A percentile compares a stretch with the other conserved stretches of the same genome.
phyloP scores from a whole-genome alignment of 2,329 filamentous ascomycete species.

The Aspergillus fumigatus region DNA sequence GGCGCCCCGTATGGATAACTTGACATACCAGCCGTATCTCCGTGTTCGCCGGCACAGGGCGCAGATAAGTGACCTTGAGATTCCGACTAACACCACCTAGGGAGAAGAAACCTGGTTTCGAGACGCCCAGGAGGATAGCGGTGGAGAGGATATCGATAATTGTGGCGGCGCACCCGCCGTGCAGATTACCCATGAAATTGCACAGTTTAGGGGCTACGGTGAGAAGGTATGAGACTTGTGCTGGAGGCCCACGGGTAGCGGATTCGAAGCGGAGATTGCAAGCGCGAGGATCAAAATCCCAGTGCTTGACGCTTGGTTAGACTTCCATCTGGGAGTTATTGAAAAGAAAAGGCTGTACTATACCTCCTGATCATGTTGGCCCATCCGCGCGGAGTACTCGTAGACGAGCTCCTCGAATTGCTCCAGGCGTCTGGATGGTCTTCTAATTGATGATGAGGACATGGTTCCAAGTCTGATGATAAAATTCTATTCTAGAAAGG shows the following conservation, averaged over 20 bases:
- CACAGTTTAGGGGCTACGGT: slow-evolving; percentile 81
- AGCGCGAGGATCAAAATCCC: slow-evolving; percentile 24
- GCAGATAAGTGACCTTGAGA: slow-evolving; percentile 63
- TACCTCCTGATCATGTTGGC: slow-evolving; percentile 16
- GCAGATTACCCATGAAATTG: slow-evolving; percentile 86
- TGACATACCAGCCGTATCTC: slow-evolving; percentile 54
- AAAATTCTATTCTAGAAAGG: not conserved
- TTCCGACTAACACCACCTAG: slow-evolving; percentile 61
- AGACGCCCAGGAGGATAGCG: slow-evolving; percentile 53
- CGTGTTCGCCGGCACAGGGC: slow-evolving; percentile 53
- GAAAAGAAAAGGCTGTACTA: not conserved
- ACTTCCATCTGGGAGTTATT: not conserved
- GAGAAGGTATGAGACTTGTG: slow-evolving; percentile 31
- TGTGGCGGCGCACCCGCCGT: slow-evolving; percentile 71
- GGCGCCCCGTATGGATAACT: slow-evolving; percentile 54
- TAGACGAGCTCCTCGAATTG: slow-evolving; percentile 31
- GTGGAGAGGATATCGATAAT: slow-evolving; percentile 65
- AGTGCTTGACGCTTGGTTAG: slow-evolving; percentile 20
- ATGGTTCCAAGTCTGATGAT: slow-evolving; percentile 7
- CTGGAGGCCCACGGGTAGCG: slow-evolving; percentile 30
- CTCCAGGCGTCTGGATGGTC: slow-evolving; percentile 22
- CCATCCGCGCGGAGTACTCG: slow-evolving; percentile 21
- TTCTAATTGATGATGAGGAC: slow-evolving; percentile 13
- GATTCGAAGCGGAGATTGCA: slow-evolving; percentile 36
- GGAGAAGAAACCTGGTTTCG: slow-evolving; percentile 57